Conservation (phyloP, 768 basidiomycete genomes). For the Lyophyllum semitale region DNA sequence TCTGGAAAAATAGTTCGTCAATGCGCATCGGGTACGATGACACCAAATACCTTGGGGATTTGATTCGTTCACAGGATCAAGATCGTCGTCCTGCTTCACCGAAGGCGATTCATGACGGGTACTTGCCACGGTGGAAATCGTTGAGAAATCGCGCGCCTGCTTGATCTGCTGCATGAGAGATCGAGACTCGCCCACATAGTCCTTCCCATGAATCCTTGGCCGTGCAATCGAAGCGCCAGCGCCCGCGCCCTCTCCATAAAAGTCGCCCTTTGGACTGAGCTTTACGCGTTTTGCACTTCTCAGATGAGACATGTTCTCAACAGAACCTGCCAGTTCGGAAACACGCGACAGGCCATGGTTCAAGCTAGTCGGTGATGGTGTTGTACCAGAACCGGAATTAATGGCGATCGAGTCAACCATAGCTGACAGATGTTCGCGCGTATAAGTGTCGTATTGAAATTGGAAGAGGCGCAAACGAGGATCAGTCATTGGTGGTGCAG, state of each 20-base stretch:
- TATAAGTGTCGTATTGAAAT: slow-evolving; percentile 95
- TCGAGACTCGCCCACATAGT: slow-evolving; percentile 78
- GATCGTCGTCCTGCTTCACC: slow-evolving; percentile 11
- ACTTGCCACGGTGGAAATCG: slow-evolving; percentile 63
- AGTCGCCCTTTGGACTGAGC: slow-evolving; percentile 68
- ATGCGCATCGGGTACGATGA: neutral
- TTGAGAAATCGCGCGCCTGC: slow-evolving; percentile 75
- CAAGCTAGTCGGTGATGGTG: slow-evolving; percentile 48
- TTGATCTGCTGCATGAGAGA: slow-evolving; percentile 82
- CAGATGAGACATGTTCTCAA: slow-evolving; percentile 49
- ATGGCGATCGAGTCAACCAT: slow-evolving; percentile 95
- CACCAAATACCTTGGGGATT: slow-evolving; percentile 22
- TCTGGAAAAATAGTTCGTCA: slow-evolving; percentile 18
- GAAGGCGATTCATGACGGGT: slow-evolving; percentile 32
- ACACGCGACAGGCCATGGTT: slow-evolving; percentile 47
- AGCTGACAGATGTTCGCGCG: slow-evolving; percentile 89
- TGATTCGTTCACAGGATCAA: slow-evolving; percentile 9
- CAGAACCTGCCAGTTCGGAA: slow-evolving; percentile 42
- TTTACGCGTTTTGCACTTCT: slow-evolving; percentile 82
- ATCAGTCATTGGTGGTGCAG: slow-evolving; percentile 54
- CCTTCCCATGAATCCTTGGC: slow-evolving; percentile 50
- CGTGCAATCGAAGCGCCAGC: slow-evolving; percentile 49
- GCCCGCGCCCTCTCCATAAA: slow-evolving; percentile 52
- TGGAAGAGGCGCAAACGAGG: slow-evolving; percentile 86
- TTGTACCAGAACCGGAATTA: slow-evolving; percentile 56